phyloP scores from a whole-genome alignment of 768 basidiomycete species.

The Suillus americanus region DNA sequence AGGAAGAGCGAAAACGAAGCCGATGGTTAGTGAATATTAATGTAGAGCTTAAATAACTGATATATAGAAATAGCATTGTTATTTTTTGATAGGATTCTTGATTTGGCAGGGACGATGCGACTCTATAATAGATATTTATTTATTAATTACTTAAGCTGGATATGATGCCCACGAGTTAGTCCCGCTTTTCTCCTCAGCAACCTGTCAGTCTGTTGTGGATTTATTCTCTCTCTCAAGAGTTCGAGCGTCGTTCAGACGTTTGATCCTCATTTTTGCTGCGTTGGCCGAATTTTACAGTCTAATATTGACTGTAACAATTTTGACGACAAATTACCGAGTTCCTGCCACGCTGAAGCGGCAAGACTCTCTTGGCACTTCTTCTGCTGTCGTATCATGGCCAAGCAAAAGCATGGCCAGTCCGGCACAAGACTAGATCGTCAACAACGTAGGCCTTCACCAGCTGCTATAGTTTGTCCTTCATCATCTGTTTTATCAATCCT shows the following conservation, averaged over 20 bases:
- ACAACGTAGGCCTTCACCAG: slow-evolving; percentile 17
- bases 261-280: background rate
- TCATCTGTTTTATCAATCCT: slow-evolving; percentile 53
- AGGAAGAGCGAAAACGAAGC: slow-evolving; percentile 58
- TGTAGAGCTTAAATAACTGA: background rate
- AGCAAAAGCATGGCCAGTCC: slow-evolving; percentile 43
- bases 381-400: slow-evolving; percentile 49
- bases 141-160: slow-evolving; percentile 24
- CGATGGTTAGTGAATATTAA: slow-evolving; percentile 23
- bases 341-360: slow-evolving; percentile 31
- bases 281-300: slow-evolving; percentile 16
- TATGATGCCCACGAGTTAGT: slow-evolving; percentile 14
- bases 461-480: slow-evolving; percentile 41
- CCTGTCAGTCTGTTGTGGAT: background rate
- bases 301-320: slow-evolving; percentile 7
- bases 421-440: slow-evolving; percentile 11
- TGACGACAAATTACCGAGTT: slow-evolving; percentile 8
- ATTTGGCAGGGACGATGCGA: background rate
- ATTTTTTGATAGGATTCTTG: background rate
- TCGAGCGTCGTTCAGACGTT: background rate
- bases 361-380: slow-evolving; percentile 38
- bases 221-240: background rate
- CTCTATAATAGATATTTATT: background rate
- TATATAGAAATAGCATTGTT: background rate
- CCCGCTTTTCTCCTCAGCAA: slow-evolving; percentile 6